These are phyloP conservation scores for Sugiyamaella grinbergsii DNA, from an alignment of 1,139 yeast species.

Conservation along the genomic window DNA sequence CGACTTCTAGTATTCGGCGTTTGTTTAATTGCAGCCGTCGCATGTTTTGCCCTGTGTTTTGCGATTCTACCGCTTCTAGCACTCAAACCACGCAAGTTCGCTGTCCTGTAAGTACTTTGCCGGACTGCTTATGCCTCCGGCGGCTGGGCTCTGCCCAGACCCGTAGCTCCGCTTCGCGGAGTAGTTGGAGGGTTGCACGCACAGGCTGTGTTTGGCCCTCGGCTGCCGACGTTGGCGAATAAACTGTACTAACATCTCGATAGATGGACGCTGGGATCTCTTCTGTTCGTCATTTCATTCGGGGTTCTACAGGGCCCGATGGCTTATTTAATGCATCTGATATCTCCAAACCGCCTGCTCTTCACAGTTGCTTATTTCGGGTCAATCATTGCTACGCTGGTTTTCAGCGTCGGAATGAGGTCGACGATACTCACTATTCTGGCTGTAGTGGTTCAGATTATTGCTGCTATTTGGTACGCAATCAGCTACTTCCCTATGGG, in stretches of 20 bases:
- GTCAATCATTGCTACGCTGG: slow-evolving; percentile 66
- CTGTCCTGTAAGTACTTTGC: slow-evolving; percentile 44
- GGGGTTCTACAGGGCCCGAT: slow-evolving; percentile 92
- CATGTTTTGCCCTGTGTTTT: slow-evolving; percentile 81
- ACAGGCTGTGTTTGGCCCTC: no score
- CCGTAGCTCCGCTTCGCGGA: no score
- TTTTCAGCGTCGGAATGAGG: slow-evolving; percentile 54
- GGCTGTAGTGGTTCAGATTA: slow-evolving; percentile 72
- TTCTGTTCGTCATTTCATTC: slow-evolving; percentile 83
- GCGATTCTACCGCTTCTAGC: slow-evolving; percentile 88
- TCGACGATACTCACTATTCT: slow-evolving; percentile 77
- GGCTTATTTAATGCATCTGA: slow-evolving; percentile 70
- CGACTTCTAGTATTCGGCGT: slow-evolving; percentile 74
- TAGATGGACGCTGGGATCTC: slow-evolving; percentile 85
- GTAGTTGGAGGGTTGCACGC: no score
- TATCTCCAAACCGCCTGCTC: slow-evolving; percentile 73
- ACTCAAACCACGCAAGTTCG: slow-evolving; percentile 88
- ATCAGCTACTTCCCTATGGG: slow-evolving; percentile 96
- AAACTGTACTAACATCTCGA: no score
- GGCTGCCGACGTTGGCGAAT: no score
- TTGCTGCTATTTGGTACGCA: slow-evolving; percentile 86
- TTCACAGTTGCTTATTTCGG: slow-evolving; percentile 81
- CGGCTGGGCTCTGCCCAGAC: no score
- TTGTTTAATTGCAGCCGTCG: slow-evolving; percentile 71
- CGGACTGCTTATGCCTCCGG: no score